These are phyloP conservation scores for Gomphus sp. DNA, from an alignment of 1,284 basidiomycete genomes.

Conservation along the genomic window DNA sequence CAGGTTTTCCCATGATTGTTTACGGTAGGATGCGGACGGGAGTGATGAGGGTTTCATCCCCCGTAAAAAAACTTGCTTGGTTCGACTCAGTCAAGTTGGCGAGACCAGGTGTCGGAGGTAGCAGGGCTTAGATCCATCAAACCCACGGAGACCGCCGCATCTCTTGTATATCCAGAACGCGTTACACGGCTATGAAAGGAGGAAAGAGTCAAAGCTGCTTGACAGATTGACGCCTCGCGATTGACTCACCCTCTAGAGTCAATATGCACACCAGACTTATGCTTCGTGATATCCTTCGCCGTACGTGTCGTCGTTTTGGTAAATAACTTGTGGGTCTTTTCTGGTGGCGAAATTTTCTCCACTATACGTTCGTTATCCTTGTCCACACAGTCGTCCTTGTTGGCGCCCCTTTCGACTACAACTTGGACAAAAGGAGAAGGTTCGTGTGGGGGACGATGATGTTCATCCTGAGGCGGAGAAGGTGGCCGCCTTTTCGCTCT, in stretches of 20 bases:
- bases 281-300: neutral
- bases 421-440: constrained; percentile 7
- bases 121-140: neutral
- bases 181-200: constrained; percentile 1
- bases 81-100: constrained; percentile 4
- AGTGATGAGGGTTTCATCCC: too few relatives aligned
- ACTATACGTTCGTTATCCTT: neutral
- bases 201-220: neutral
- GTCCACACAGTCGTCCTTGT: neutral
- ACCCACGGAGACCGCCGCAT: neutral
- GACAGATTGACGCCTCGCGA: neutral
- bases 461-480: neutral
- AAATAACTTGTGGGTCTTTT: neutral
- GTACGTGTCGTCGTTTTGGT: neutral
- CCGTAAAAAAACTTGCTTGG: too few relatives aligned
- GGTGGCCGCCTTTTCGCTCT: constrained; percentile 1
- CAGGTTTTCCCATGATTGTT: too few relatives aligned
- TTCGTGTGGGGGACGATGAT: neutral
- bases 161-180: neutral
- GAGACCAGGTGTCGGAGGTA: constrained; percentile 10
- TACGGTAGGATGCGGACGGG: neutral
- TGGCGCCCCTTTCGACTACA: constrained; percentile 4
- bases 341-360: neutral
- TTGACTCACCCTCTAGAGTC: constrained; percentile 3
- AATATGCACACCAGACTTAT: neutral